Base-by-base conservation (phyloP, 441 rosid genomes). In the Pelargonium myrrhifolium region DNA sequence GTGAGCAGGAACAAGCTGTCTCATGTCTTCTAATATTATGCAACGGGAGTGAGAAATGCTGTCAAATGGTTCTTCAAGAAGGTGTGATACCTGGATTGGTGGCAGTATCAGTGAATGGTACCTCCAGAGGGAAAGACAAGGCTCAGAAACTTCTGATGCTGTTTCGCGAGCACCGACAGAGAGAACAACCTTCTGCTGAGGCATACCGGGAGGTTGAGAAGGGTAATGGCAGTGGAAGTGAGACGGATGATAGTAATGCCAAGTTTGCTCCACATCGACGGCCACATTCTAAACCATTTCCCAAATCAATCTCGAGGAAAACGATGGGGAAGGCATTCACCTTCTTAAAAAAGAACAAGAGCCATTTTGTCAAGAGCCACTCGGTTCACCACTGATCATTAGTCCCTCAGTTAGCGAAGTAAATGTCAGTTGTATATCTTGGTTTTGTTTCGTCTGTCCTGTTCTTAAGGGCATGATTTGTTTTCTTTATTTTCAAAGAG, bases 61-160 rank as follows among this genome's bases (percentile, higher is more conserved):
- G 90, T 66, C 92, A 90, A 65, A 76, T 93, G 85, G 96, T 90
- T 35, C 77, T 96, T 59, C 98, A 89, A 78, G 99, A 96, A 85
- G 99, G 99, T n/a, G 98, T 90, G 53, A 96, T 96, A 62, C 99
- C 99, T 8, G 87, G 96, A 3, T 69, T 96, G 66, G 99, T 96
- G 66, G 93, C 99, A 0, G 79, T 96, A 53, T 90, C 96, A 0
- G 96, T 93, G 22, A 96, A 96, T 12, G 99, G 98, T 8, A 89
- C 90, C 26, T 35, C 82, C 1, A 76, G 97, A 71, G 98, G 95
- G 64, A 86, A 73, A 85, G 98, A 94, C 49, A 92, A 88, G 78
- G 87, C 99, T 0, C 97, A 87, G 74, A 89, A 86, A 74, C 96
- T 94, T 62, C 73, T 94, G 66, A 84, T 89, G 96, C 77, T 95